phyloP scores from a whole-genome alignment of 108 stramenopile species.

The Nitzschia inconspicua region DNA sequence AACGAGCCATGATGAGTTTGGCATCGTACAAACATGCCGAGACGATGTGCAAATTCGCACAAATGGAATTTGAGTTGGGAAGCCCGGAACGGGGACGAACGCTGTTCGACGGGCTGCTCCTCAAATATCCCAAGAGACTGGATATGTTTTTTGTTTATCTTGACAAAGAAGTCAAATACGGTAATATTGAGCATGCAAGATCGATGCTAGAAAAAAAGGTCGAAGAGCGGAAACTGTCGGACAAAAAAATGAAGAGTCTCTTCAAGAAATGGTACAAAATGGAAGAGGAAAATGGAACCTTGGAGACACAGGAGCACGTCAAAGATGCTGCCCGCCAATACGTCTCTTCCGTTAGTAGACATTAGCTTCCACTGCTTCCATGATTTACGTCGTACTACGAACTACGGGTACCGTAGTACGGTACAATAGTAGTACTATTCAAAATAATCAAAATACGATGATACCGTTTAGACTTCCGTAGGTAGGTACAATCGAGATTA shows the following conservation, averaged over 20 bases:
- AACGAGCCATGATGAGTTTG: slow-evolving; percentile 82
- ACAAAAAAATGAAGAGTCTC: slow-evolving; percentile 94
- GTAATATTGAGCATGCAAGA: slow-evolving; percentile 76
- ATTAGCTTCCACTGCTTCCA: too few species aligned
- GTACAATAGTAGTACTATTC: too few species aligned
- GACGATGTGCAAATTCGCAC: slow-evolving; percentile 88
- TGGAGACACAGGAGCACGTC: slow-evolving; percentile 70
- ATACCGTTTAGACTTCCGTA: too few species aligned
- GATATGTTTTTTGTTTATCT: slow-evolving; percentile 91
- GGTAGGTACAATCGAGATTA: too few species aligned
- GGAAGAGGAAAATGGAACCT: slow-evolving; percentile 88
- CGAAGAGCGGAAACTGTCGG: slow-evolving; percentile 65
- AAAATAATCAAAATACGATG: too few species aligned
- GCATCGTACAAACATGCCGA: slow-evolving; percentile 90
- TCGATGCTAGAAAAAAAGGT: slow-evolving; percentile 69
- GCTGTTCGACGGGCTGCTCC: slow-evolving; percentile 86
- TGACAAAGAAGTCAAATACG: slow-evolving; percentile 94
- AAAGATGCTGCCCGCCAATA: slow-evolving; percentile 90
- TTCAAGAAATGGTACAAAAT: slow-evolving; percentile 95
- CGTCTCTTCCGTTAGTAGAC: too few species aligned
- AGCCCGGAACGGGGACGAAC: slow-evolving; percentile 88
- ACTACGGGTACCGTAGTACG: too few species aligned
- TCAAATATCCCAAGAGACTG: slow-evolving; percentile 86
- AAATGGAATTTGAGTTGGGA: slow-evolving; percentile 87
- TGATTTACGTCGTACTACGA: too few species aligned